Evolutionary conservation across 2,329 filamentous ascomycete genomes (phyloP).

Genomic region (Ceratocystis cubensis): DNA sequence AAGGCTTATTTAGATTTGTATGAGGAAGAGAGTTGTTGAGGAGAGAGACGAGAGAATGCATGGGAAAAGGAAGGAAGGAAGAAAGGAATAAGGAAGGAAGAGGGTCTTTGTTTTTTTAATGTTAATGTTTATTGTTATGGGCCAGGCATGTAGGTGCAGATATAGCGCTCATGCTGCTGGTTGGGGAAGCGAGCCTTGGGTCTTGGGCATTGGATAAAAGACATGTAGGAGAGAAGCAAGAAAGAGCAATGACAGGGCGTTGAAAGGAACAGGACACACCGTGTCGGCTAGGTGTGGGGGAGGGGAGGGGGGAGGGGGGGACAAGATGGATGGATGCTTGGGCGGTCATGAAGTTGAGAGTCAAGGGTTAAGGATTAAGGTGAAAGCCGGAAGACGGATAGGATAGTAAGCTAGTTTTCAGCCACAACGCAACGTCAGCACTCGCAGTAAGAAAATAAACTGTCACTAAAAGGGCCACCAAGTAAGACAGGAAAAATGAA

Average conservation of each 20-base stretch:
- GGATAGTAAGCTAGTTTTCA: too few relatives aligned
- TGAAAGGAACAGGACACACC: background rate
- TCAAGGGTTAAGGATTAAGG: too few relatives aligned
- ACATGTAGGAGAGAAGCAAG: background rate
- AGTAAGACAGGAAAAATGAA: background rate
- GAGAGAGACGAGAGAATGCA: background rate
- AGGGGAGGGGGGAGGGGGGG: too few relatives aligned
- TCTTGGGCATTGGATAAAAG: background rate
- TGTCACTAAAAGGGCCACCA: background rate
- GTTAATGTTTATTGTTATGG: background rate
- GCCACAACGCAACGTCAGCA: background rate
- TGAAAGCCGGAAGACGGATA: too few relatives aligned
- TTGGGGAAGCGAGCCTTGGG: background rate
- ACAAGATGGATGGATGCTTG: background rate
- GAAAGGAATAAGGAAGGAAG: background rate
- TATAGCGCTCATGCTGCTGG: background rate
- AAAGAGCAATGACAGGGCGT: background rate
- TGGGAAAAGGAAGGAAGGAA: background rate
- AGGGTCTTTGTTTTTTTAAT: background rate
- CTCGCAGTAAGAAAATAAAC: background rate
- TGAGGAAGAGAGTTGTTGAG: background rate
- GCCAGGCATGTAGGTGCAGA: background rate
- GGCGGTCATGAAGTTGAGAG: too few relatives aligned
- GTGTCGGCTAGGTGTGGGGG: background rate
- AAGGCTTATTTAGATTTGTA: background rate